These are phyloP conservation scores for Dendrobium officinale DNA, from an alignment of 106 monocot species.

Conservation along the genomic window DNA sequence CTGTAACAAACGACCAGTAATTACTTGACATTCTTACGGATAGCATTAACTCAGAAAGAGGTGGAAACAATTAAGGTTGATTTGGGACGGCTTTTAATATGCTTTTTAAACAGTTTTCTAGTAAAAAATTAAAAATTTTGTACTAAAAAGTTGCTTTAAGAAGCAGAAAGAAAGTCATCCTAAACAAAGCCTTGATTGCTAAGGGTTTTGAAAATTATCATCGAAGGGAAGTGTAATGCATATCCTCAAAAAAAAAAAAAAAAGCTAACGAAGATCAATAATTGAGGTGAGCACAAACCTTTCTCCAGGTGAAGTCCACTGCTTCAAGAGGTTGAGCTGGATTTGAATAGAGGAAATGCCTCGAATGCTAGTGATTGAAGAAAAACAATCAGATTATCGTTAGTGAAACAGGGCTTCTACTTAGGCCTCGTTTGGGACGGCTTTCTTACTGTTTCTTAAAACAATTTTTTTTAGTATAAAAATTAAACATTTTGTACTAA, in stretches of 20 bases:
- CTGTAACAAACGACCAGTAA: not conserved
- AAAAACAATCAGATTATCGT: not conserved
- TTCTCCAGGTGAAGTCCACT: constrained; percentile 92
- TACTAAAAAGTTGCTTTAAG: too few relatives aligned
- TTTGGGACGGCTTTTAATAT: too few relatives aligned
- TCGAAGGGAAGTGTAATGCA: not conserved
- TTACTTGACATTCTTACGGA: not conserved
- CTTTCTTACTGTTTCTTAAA: too few relatives aligned
- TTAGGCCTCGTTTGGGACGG: too few relatives aligned
- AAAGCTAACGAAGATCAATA: not conserved
- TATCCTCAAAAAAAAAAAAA: not conserved
- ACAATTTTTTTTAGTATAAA: too few relatives aligned
- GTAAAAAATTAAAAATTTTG: too few relatives aligned
- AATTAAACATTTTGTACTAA: too few relatives aligned
- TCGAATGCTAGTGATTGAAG: constrained; percentile 48
- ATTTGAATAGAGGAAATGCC: constrained; percentile 81
- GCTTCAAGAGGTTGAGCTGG: constrained; percentile 78
- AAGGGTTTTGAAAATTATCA: not conserved
- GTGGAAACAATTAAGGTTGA: not conserved
- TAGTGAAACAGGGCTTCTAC: not conserved
- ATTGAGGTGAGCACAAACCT: constrained; percentile 35
- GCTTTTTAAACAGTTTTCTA: too few relatives aligned
- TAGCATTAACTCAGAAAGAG: too few relatives aligned
- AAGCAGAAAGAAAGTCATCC: too few relatives aligned
- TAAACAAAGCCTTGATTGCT: too few relatives aligned